phyloP scores from a whole-genome alignment of 2,329 filamentous ascomycete species.

The Ascochyta rabiei region DNA sequence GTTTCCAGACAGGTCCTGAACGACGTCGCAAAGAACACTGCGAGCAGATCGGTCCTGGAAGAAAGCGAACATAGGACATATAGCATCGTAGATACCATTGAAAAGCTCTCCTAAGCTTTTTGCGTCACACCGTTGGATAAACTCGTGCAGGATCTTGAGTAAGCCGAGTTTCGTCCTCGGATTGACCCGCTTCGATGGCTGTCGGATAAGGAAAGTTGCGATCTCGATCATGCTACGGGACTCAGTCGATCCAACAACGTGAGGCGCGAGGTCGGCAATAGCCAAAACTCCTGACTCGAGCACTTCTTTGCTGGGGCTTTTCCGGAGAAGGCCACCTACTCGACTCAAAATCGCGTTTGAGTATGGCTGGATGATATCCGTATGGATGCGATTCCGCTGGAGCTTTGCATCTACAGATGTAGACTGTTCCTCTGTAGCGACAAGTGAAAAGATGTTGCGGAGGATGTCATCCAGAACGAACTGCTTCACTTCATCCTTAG shows the following conservation, averaged over 20 bases:
- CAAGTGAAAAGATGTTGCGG: constrained; percentile 51
- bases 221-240: constrained; percentile 80
- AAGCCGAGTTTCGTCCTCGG: constrained; percentile 83
- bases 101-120: constrained; percentile 64
- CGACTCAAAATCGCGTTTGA: constrained; percentile 68
- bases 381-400: constrained; percentile 52
- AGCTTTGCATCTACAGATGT: constrained; percentile 58
- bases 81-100: constrained; percentile 71
- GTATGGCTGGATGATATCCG: constrained; percentile 64
- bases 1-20: constrained; percentile 71
- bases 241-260: constrained; percentile 56
- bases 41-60: constrained; percentile 84
- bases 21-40: constrained; percentile 72
- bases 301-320: constrained; percentile 71
- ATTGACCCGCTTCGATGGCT: constrained; percentile 82
- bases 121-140: constrained; percentile 70
- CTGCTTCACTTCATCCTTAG: constrained; percentile 84
- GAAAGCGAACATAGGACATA: constrained; percentile 85
- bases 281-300: constrained; percentile 80
- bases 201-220: constrained; percentile 78
- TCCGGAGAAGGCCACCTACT: constrained; percentile 60
- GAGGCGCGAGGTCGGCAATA: constrained; percentile 70
- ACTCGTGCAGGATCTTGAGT: constrained; percentile 78
- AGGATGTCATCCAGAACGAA: constrained; percentile 79
- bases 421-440: constrained; percentile 12